Evolutionary conservation across 345 rosid species (phyloP).

Genomic region (Populus tremula): DNA sequence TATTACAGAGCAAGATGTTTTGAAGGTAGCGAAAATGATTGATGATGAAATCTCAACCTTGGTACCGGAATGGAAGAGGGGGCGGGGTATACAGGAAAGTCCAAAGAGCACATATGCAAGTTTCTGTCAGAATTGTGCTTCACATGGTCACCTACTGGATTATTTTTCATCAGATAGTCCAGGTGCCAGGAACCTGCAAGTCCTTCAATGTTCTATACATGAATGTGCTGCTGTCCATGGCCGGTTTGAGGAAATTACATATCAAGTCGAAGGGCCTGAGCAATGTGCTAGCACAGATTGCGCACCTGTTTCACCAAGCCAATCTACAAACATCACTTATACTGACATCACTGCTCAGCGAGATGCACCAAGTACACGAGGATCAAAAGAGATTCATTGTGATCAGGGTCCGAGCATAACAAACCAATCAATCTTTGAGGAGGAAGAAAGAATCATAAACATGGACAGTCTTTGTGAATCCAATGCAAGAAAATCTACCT

Average conservation of each 20-base stretch:
- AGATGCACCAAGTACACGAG: slow-evolving; percentile 31
- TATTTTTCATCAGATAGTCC: slow-evolving; percentile 40
- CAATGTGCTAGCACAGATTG: slow-evolving; percentile 24
- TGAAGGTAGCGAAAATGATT: slow-evolving; percentile 84
- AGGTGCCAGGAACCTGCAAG: slow-evolving; percentile 41
- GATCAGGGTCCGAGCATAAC: slow-evolving; percentile 27
- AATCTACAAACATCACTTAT: slow-evolving; percentile 28
- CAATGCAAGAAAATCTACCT: slow-evolving; percentile 22
- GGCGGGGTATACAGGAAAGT: slow-evolving; percentile 27
- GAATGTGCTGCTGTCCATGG: slow-evolving; percentile 58
- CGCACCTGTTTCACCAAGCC: slow-evolving; percentile 23
- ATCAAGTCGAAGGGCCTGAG: slow-evolving; percentile 57
- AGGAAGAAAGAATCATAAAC: slow-evolving; percentile 37
- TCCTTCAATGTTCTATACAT: slow-evolving; percentile 47
- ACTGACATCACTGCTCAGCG: slow-evolving; percentile 65
- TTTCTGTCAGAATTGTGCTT: slow-evolving; percentile 44
- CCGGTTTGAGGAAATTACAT: slow-evolving; percentile 80
- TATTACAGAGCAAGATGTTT: slow-evolving; percentile 70
- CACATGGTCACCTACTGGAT: slow-evolving; percentile 36
- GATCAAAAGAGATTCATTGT: slow-evolving; percentile 46
- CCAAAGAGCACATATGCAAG: slow-evolving; percentile 10
- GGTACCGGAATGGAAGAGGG: slow-evolving; percentile 65
- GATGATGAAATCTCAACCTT: slow-evolving; percentile 66
- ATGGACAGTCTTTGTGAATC: slow-evolving; percentile 32
- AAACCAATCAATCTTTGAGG: slow-evolving; percentile 7